Evolutionary conservation across 176 grass and related monocot species (phyloP).

Genomic region (Zoysia pacifica): DNA sequence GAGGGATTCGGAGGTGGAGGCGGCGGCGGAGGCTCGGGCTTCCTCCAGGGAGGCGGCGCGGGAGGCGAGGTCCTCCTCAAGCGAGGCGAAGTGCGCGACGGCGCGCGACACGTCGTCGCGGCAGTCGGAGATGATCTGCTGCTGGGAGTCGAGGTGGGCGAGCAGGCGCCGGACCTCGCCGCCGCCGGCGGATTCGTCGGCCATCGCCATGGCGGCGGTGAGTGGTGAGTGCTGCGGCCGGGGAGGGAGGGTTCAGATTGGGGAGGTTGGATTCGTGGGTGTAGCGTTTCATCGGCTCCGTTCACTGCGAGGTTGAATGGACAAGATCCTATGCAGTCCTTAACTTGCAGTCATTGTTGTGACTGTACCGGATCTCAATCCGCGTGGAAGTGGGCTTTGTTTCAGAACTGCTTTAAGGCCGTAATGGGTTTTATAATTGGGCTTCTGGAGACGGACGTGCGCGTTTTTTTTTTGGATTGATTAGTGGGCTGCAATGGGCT

Average conservation of each 20-base stretch:
- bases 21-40: conserved; percentile 41
- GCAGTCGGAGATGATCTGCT: conserved; percentile 45
- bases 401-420: neutral
- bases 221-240: conserved; percentile 7
- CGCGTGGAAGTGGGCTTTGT: conserved; percentile 21
- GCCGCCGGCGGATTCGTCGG: conserved; percentile 39
- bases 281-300: neutral
- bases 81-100: conserved; percentile 58
- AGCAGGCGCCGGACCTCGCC: conserved; percentile 52
- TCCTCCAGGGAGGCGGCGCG: conserved; percentile 58
- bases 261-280: neutral
- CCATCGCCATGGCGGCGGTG: conserved; percentile 40
- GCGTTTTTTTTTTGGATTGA: neutral
- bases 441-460: neutral
- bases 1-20: conserved; percentile 52
- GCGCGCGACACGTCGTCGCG: conserved; percentile 50
- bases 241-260: neutral
- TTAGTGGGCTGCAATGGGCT: too few species aligned
- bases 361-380: too few species aligned
- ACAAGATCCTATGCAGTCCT: too few species aligned
- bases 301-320: too few species aligned
- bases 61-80: conserved; percentile 58
- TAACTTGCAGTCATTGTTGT: too few species aligned
- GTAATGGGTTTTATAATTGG: conserved; percentile 7
- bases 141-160: conserved; percentile 61